phyloP scores from a whole-genome alignment of 495 filamentous ascomycete genomes.

The Haplographium delicatum region DNA sequence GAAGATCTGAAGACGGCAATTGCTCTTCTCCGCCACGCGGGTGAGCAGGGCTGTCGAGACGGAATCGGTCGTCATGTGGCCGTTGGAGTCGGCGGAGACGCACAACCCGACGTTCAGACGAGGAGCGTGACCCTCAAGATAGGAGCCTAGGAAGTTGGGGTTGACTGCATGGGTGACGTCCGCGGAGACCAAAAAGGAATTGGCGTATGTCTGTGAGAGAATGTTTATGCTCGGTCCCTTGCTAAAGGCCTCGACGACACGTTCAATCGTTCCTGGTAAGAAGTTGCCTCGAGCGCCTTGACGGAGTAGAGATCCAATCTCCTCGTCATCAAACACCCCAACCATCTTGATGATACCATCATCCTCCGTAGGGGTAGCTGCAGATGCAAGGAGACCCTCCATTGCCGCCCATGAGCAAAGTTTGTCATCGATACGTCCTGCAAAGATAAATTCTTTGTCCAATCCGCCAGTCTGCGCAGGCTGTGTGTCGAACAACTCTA shows the following conservation, averaged over 20 bases:
- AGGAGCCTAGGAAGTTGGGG: constrained; percentile 80
- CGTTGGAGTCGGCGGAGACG: constrained; percentile 83
- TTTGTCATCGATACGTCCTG: constrained; percentile 93
- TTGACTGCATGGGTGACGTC: constrained; percentile 95
- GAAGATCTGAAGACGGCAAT: constrained; percentile 74
- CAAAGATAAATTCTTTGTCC: constrained; percentile 92
- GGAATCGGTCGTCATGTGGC: constrained; percentile 87
- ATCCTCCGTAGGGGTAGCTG: constrained; percentile 33
- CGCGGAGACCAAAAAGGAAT: constrained; percentile 86
- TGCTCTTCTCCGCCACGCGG: constrained; percentile 65
- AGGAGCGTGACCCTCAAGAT: constrained; percentile 80
- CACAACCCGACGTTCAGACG: constrained; percentile 84
- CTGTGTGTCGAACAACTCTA: constrained; percentile 93
- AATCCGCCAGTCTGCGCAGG: constrained; percentile 79
- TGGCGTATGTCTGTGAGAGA: constrained; percentile 79
- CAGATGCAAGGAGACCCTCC: constrained; percentile 69
- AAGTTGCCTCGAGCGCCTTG: constrained; percentile 90
- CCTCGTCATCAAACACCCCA: constrained; percentile 91
- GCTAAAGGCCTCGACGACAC: constrained; percentile 68
- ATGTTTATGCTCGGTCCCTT: constrained; percentile 52
- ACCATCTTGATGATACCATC: constrained; percentile 72
- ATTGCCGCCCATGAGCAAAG: constrained; percentile 91
- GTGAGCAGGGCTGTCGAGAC: constrained; percentile 72
- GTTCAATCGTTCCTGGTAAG: constrained; percentile 70
- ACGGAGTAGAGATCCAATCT: constrained; percentile 84